Conservation (phyloP, 1,284 basidiomycete species). For the Bondarzewia mesenterica region DNA sequence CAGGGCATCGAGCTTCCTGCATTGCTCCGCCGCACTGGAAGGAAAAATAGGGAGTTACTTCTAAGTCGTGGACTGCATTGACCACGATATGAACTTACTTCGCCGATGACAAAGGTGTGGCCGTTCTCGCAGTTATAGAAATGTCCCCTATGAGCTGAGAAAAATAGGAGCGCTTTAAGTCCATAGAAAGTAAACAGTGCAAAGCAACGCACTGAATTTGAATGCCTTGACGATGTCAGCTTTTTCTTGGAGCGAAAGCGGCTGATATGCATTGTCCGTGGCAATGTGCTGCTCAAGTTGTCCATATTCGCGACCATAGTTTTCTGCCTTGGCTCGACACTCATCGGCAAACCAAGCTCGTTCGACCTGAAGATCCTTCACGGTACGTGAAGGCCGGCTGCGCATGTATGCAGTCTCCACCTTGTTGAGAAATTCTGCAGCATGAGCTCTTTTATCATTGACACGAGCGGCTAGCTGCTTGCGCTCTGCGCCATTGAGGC, state of each 20-base stretch:
- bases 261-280: slow-evolving; percentile 29
- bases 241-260: slow-evolving; percentile 40
- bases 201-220: slow-evolving; percentile 31
- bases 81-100: slow-evolving; percentile 29
- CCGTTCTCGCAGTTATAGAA: slow-evolving; percentile 43
- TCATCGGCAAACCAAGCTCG: slow-evolving; percentile 28
- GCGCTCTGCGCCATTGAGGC: slow-evolving; percentile 9
- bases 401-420: slow-evolving; percentile 13
- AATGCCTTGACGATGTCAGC: slow-evolving; percentile 37
- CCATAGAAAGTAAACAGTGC: not conserved
- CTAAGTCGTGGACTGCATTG: not conserved
- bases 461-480: slow-evolving; percentile 12
- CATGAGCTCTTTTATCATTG: slow-evolving; percentile 3
- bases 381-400: slow-evolving; percentile 8
- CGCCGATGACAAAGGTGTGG: slow-evolving; percentile 38
- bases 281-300: slow-evolving; percentile 23
- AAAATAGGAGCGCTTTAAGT: slow-evolving; percentile 2
- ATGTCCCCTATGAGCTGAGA: slow-evolving; percentile 37
- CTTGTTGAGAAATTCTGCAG: slow-evolving; percentile 1
- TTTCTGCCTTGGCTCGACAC: slow-evolving; percentile 21
- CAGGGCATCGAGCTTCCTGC: slow-evolving; percentile 36
- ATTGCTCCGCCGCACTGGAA: slow-evolving; percentile 49
- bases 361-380: slow-evolving; percentile 17
- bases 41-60: not conserved
- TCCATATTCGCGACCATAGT: slow-evolving; percentile 29